Base-by-base conservation (phyloP, 2,329 filamentous ascomycete genomes). In the Cladophialophora bantiana region DNA sequence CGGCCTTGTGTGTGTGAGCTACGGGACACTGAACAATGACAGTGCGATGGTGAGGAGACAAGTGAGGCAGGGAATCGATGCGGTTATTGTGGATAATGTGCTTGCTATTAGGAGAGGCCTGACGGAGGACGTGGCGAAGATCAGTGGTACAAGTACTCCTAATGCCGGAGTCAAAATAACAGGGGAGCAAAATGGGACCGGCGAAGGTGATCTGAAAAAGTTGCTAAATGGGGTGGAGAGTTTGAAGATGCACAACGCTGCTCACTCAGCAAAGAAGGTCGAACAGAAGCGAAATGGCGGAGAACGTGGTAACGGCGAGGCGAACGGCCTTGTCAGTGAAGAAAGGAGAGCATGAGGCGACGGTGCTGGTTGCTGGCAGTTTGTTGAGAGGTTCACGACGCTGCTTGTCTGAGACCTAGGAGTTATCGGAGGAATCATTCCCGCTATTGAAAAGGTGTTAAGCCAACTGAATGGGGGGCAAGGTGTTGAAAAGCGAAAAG, bases 51-150 rank as follows among this genome's bases (percentile, higher is more conserved):
- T 97, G 40, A 89, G 94, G 89, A 82, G 90, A 70, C 95, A 99
- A 89, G 92, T 96, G 9, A 91, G 92, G 62, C 92, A 97, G 79
- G 94, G 95, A 56, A 97, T 99, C 68, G 95, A 99, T 76, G 95
- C 95, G 1, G 94, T 99, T 62, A 99, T 99, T 75, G 95, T 98
- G 13, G 95, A 99, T 77, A 95, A 88, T 69, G 94, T 99, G 2
- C 86, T 98, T 35, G 92, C 92, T 48, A 97, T 99, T 72, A 89
- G 94, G 55, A 93, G 97, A 79, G 94, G 93, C 0, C 84, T 99
- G 68, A 95, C 92, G 1, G 80, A 81, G 64, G 63, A 60, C 20
- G 66, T 62, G 31, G 65, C 59, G 9, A 61, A 52, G 48, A n/a
- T 40, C 7, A 61, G 35, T 42, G 59, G 59, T 15, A 26, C 35